phyloP scores from a whole-genome alignment of 2,329 filamentous ascomycete species.

The Pseudocercospora fuligena region DNA sequence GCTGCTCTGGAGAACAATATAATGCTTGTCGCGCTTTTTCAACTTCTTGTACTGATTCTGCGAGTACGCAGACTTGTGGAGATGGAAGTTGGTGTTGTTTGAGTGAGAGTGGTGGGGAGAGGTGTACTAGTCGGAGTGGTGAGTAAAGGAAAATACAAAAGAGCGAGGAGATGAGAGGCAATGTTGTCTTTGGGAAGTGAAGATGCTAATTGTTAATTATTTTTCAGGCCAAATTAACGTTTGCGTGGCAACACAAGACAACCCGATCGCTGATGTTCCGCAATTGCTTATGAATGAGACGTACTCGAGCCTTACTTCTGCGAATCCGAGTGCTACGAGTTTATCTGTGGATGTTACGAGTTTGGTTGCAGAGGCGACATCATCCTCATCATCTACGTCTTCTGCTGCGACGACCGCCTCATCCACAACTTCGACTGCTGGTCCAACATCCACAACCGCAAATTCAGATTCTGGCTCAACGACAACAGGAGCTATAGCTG shows the following conservation, averaged over 20 bases:
- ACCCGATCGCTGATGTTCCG: conserved; percentile 21
- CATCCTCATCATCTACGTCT: not conserved
- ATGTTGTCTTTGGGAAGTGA: not conserved
- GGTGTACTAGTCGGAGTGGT: conserved; percentile 23
- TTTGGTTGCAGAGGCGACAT: conserved; percentile 12
- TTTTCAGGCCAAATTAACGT: conserved; percentile 22
- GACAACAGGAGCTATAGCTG: conserved; percentile 42
- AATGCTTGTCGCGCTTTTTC: conserved; percentile 24
- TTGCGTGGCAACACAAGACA: conserved; percentile 21
- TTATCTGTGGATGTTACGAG: conserved; percentile 19
- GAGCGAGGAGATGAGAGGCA: too few relatives aligned
- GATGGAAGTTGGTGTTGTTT: conserved; percentile 24
- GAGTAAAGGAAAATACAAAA: not conserved
- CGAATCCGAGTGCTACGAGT: conserved; percentile 17
- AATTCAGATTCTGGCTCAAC: not conserved
- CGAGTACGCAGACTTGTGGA: conserved; percentile 12
- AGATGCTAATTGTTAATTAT: not conserved
- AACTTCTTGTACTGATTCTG: conserved; percentile 16
- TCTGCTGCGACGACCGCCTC: not conserved
- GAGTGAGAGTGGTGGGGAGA: conserved; percentile 13
- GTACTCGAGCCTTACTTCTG: conserved; percentile 20
- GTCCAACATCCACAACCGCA: not conserved
- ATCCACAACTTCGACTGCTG: not conserved
- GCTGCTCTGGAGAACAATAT: conserved; percentile 20
- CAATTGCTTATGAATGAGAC: conserved; percentile 21